Base-by-base conservation (phyloP, 495 filamentous ascomycete species). In the Evernia prunastri region DNA sequence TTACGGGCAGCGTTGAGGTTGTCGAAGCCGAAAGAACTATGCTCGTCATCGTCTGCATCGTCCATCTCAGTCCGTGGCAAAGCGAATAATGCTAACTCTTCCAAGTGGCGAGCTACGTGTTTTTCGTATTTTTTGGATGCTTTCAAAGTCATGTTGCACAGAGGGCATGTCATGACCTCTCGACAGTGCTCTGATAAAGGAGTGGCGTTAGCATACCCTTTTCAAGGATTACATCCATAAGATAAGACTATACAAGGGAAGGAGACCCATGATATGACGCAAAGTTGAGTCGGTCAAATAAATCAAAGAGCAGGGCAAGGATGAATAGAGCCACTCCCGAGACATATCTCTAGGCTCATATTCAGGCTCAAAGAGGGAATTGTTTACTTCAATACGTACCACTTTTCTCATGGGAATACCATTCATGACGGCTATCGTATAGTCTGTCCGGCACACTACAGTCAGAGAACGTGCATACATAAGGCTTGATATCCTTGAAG, bases 401-500 rank as follows among this genome's bases (percentile, higher is more conserved):
- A n/a, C n/a, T n/a, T n/a, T n/a, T 51, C 10, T 51, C 43, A 45
- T 71, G 69, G 15, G 64, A 40, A 33, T 53, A 45, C 69, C 69
- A 71, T 56, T 71, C 69, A 54, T 58, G 63, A 36, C 68, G 60
- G 37, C 47, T 68, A 13, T 35, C 43, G 51, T 68, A 71, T 11
- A 68, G 56, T 25, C 58, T 61, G 33, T 63, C 35, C 20, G 61
- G 39, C 23, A 42, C 54, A 0, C 12, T 18, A 49, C 69, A 71
- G 18, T 63, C 58, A 35, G 42, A 4, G 25, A 59, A 56, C 9
- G 63, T 65, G 54, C 69, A 71, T 13, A 68, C 54, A 53, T 71
- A 71, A 20, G 69, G 68, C 47, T 61, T 42, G 10, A 70, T 35
- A 66, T 71, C 67, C n/a, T 56, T 35, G 43, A 66, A 71, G 12